Evolutionary conservation across 345 rosid species (phyloP).

Genomic region (Populus simonii): DNA sequence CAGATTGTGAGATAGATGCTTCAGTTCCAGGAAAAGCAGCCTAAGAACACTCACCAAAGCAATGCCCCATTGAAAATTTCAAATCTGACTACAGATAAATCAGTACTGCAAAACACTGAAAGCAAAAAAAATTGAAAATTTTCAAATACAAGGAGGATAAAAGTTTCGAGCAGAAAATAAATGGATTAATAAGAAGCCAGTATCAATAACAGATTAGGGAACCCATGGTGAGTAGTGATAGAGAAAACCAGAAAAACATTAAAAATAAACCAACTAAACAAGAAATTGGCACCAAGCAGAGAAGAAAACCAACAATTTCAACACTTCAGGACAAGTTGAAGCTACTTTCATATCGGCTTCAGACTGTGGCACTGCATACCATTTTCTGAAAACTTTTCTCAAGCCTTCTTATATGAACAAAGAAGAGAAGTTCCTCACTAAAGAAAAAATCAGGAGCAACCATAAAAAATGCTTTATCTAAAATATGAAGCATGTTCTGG

Average conservation of each 20-base stretch:
- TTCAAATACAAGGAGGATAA: background rate
- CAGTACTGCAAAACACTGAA: constrained; percentile 4
- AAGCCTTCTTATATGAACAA: background rate
- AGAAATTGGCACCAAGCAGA: constrained; percentile 18
- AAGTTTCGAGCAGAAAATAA: background rate
- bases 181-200: background rate
- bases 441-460: constrained; percentile 4
- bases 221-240: background rate
- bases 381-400: background rate
- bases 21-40: constrained; percentile 24
- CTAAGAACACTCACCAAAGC: constrained; percentile 13
- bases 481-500: background rate
- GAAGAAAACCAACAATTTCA: constrained; percentile 6
- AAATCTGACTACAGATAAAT: background rate
- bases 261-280: constrained; percentile 1
- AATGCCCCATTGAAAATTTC: constrained; percentile 18
- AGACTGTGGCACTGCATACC: constrained; percentile 1
- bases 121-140: constrained; percentile 4
- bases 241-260: background rate
- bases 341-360: constrained; percentile 11
- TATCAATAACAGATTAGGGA: background rate
- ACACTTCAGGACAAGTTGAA: constrained; percentile 10
- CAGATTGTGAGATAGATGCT: constrained; percentile 22
- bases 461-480: constrained; percentile 7
- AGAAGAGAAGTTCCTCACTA: constrained; percentile 2